Percentiles rank a stretch among this genome's conserved stretches.
These are phyloP conservation scores for Jatropha podagrica DNA, from an alignment of 441 rosid species.

Conservation along the genomic window DNA sequence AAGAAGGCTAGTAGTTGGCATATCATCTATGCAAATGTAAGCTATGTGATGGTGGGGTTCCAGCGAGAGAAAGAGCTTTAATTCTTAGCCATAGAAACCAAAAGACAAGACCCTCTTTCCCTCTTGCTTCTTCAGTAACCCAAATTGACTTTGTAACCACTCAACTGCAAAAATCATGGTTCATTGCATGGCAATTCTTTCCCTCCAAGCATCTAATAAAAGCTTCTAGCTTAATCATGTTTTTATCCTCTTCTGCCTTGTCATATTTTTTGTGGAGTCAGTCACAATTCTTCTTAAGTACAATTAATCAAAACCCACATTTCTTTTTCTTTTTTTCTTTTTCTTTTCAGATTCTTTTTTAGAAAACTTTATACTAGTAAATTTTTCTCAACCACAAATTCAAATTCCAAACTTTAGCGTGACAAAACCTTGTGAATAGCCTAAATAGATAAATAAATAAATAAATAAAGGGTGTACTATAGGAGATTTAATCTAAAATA, in stretches of 20 bases:
- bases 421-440: background rate
- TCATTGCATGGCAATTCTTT: constrained; percentile 9
- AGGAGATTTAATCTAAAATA: constrained; percentile 1
- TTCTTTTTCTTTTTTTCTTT: background rate
- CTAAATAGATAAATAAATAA: too few relatives aligned
- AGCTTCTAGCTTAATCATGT: constrained; percentile 22
- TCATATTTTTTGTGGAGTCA: background rate
- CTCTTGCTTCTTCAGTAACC: constrained; percentile 12
- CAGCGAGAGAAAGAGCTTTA: constrained; percentile 30
- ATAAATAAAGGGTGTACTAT: background rate
- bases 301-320: background rate
- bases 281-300: background rate
- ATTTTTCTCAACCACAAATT: constrained; percentile 41
- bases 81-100: constrained; percentile 39
- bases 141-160: constrained; percentile 50
- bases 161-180: constrained; percentile 28
- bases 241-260: constrained; percentile 1
- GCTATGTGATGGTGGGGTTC: constrained; percentile 26
- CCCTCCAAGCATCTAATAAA: constrained; percentile 25
- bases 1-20: background rate
- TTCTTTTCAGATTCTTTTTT: constrained; percentile 5
- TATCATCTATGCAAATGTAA: background rate
- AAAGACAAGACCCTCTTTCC: background rate
- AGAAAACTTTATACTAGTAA: background rate
- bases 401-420: background rate